A percentile compares a stretch with the other conserved stretches of the same genome.
Evolutionary conservation across 2,329 filamentous ascomycete genomes (phyloP).

Genomic region (Alternaria sp.): DNA sequence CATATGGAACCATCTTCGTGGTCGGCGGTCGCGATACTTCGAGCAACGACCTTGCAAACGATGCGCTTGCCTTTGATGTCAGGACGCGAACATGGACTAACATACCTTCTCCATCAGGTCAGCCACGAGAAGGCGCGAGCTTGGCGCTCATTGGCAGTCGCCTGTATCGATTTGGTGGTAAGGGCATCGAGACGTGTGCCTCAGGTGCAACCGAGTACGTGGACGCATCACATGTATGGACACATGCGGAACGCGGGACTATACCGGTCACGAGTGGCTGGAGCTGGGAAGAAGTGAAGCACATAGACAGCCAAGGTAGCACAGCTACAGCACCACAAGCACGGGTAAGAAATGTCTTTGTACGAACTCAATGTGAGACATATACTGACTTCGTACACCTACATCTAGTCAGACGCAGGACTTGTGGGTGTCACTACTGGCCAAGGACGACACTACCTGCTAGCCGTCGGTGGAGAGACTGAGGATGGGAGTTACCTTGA

Average conservation of each 20-base stretch:
- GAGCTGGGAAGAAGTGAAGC: constrained; percentile 43
- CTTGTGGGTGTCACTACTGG: constrained; percentile 61
- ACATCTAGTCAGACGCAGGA: constrained; percentile 47
- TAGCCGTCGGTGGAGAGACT: constrained; percentile 60
- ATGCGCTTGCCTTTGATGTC: constrained; percentile 63
- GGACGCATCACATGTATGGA: constrained; percentile 48
- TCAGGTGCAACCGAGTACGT: constrained; percentile 41
- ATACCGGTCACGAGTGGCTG: constrained; percentile 47
- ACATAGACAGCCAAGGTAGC: constrained; percentile 22
- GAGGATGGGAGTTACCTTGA: constrained; percentile 40
- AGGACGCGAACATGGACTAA: constrained; percentile 60
- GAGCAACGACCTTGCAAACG: constrained; percentile 47
- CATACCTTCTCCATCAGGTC: constrained; percentile 57
- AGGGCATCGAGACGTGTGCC: constrained; percentile 34
- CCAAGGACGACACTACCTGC: constrained; percentile 62
- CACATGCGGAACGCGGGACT: constrained; percentile 48
- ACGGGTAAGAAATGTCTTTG: constrained; percentile 32
- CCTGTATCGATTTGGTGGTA: constrained; percentile 59
- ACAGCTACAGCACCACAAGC: constrained; percentile 48
- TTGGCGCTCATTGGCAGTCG: constrained; percentile 57
- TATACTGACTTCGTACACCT: too few species aligned
- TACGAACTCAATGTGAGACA: too few species aligned
- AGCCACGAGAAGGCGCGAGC: constrained; percentile 48
- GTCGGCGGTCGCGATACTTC: constrained; percentile 55
- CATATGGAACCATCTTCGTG: constrained; percentile 62